Conservation (phyloP, 1,284 basidiomycete species). For the Takashimella tepidaria region DNA sequence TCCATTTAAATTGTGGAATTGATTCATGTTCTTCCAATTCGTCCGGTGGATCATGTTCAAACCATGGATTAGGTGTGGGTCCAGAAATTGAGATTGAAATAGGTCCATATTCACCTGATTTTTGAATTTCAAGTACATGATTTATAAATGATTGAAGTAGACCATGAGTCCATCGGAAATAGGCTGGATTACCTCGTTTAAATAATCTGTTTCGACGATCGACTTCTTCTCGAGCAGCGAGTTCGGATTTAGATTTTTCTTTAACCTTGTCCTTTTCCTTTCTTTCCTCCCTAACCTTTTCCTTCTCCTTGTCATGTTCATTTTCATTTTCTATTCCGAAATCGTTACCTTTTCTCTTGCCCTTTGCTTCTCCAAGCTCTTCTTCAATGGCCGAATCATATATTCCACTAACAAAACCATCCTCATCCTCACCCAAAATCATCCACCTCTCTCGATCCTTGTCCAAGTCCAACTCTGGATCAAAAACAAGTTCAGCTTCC, state of each 20-base stretch:
- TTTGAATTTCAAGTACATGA: not conserved
- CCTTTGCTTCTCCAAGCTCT: not conserved
- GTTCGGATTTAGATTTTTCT: too few species aligned
- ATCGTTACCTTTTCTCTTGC: too few species aligned
- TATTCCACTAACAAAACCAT: too few species aligned
- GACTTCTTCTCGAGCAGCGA: not conserved
- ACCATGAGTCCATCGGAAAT: constrained; percentile 22
- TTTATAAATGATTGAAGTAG: constrained; percentile 19
- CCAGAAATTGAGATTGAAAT: constrained; percentile 18
- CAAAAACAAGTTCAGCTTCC: not conserved
- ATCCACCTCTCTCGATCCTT: not conserved
- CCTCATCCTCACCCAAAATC: not conserved
- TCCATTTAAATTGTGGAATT: not conserved
- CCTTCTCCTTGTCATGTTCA: not conserved
- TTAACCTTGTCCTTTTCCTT: too few species aligned
- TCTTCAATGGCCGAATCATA: not conserved
- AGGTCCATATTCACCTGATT: not conserved
- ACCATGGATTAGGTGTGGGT: constrained; percentile 37
- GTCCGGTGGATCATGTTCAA: constrained; percentile 4
- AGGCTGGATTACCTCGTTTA: constrained; percentile 3
- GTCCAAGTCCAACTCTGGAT: constrained; percentile 2
- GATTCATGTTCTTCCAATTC: constrained; percentile 1
- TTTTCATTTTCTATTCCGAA: too few species aligned
- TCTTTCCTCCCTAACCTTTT: too few species aligned
- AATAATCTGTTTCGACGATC: not conserved